Evolutionary conservation across 331 rosid genomes (phyloP).

Genomic region (Acacia concinna): DNA sequence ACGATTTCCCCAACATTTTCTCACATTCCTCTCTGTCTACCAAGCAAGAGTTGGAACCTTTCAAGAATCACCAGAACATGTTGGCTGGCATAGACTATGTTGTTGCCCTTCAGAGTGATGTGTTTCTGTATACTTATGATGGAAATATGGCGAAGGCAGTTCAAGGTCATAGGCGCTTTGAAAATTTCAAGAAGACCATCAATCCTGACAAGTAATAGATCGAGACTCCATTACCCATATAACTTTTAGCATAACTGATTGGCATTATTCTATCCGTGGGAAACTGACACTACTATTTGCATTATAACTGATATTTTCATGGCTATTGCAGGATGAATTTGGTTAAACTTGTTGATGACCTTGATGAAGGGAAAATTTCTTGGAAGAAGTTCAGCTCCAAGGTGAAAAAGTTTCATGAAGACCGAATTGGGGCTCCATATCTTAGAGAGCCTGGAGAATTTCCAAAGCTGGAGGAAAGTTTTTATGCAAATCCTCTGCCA

Average conservation of each 20-base stretch:
- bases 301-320: constrained; percentile 15
- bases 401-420: constrained; percentile 68
- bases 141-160: constrained; percentile 99
- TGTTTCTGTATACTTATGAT: constrained; percentile 86
- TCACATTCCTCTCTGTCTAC: constrained; percentile 80
- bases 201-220: constrained; percentile 86
- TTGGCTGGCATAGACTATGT: constrained; percentile 95
- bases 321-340: constrained; percentile 75
- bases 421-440: constrained; percentile 78
- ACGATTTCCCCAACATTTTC: constrained; percentile 79
- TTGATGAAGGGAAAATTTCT: constrained; percentile 76
- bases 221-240: constrained; percentile 15
- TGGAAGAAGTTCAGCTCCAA: constrained; percentile 87
- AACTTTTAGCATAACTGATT: constrained; percentile 5
- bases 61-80: constrained; percentile 91
- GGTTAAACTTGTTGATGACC: constrained; percentile 77
- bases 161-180: constrained; percentile 96
- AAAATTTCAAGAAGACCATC: constrained; percentile 89
- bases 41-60: constrained; percentile 72
- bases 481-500: constrained; percentile 85
- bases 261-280: neutral
- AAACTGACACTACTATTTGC: constrained; percentile 9
- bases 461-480: constrained; percentile 96
- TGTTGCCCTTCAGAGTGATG: constrained; percentile 92
- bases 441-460: constrained; percentile 72